These are phyloP conservation scores for Daphne laureola DNA, from an alignment of 441 rosid genomes.

Conservation along the genomic window DNA sequence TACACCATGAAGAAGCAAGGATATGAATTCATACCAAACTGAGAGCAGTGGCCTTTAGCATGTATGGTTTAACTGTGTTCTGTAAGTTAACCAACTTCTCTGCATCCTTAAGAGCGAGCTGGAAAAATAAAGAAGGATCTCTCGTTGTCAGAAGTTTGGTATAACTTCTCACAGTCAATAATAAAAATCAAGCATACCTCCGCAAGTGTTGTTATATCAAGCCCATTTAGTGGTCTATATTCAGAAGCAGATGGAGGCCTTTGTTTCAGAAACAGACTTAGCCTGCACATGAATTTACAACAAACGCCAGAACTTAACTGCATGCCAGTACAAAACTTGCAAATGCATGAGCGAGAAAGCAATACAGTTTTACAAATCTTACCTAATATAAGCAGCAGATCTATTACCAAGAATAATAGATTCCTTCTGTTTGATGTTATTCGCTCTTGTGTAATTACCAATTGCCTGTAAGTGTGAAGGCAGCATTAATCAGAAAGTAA, in stretches of 20 bases:
- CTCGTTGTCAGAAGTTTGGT: constrained; percentile 13
- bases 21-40: constrained; percentile 46
- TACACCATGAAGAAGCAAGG: constrained; percentile 1
- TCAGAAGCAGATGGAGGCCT: constrained; percentile 76
- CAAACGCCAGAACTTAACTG: constrained; percentile 7
- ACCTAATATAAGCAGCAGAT: constrained; percentile 82
- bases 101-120: constrained; percentile 96
- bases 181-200: constrained; percentile 49
- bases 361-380: background rate
- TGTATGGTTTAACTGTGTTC: constrained; percentile 45
- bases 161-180: background rate
- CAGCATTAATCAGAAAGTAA: constrained; percentile 13
- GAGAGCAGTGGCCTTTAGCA: constrained; percentile 62
- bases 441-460: constrained; percentile 70
- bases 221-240: constrained; percentile 62
- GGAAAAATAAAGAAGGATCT: constrained; percentile 19
- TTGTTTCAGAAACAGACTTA: constrained; percentile 65
- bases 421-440: constrained; percentile 63
- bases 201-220: constrained; percentile 86
- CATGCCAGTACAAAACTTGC: constrained; percentile 1
- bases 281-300: constrained; percentile 33
- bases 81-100: constrained; percentile 58
- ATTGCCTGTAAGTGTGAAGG: constrained; percentile 46
- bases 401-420: constrained; percentile 77
- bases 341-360: background rate